Base-by-base conservation (phyloP, 805 yeast genomes). In the Brettanomyces bruxellensis region DNA sequence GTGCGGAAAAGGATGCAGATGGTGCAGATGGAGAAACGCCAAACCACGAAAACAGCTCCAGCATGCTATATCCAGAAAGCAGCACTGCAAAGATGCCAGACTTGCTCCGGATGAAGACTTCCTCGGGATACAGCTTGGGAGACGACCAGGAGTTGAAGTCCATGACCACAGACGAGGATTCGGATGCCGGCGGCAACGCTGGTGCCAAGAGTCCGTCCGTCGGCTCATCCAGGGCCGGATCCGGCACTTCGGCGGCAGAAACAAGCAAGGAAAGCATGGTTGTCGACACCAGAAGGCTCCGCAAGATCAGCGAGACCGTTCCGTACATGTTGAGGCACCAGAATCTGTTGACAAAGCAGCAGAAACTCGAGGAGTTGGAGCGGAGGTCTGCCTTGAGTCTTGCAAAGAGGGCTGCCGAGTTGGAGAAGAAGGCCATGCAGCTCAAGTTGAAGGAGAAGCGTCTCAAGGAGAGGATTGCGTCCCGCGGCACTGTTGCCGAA, bases 251-350 rank as follows among this genome's bases (percentile, higher is more conserved):
- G 32, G 12, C 12, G 30, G 34, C 34, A 18, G 13, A 14, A 12
- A n/a, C 12, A 13, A 6, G 23, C 32, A 12, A 40, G 35, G 18
- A 32, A 58, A 13, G 42, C 52, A 4, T 49, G 50, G 24, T 54
- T 53, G 57, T 60, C 38, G 75, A 75, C 44, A 75, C 86, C 51
- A 72, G 72, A 52, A 86, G 83, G 63, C 67, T 86, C 52, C 72
- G 95, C 59, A 85, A 81, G 58, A 79, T 86, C 47, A 81, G 89
- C 39, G 91, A 84, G 58, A 86, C 93, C 1, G 86, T 86, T 24
- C 95, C 95, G n/a, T 86, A 86, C 55, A 83, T 84, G 34, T 67
- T 86, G 51, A 76, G 86, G 59, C 91, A 85, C 61, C 91, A 86
- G 62, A 75, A 83, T 47, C 75, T 85, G 47, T 65, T 79, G 52